Conservation (phyloP, 352 stramenopile species). For the Thraustochytrium striatum region DNA sequence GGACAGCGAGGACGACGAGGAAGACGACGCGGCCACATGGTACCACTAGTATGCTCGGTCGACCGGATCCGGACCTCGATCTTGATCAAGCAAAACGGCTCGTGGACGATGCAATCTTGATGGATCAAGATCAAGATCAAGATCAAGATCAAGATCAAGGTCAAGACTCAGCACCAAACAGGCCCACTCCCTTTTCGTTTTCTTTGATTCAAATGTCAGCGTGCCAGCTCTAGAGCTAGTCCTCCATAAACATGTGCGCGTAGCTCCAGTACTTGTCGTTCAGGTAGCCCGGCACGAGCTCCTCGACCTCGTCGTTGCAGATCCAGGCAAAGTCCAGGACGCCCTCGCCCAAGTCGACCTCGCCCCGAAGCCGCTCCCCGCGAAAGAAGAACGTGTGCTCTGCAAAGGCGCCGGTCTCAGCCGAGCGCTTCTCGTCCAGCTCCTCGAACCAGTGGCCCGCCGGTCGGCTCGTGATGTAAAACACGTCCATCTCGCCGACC, state of each 20-base stretch:
- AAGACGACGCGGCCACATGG: no score
- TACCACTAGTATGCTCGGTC: no score
- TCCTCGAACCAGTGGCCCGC: conserved; percentile 28
- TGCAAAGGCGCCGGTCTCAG: background rate
- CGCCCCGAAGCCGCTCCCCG: conserved; percentile 6
- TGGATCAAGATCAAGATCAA: no score
- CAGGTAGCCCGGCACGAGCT: background rate
- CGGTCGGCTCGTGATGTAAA: background rate
- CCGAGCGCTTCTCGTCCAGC: conserved; percentile 2
- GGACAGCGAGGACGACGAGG: no score
- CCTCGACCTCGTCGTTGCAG: conserved; percentile 22
- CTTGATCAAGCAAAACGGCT: no score
- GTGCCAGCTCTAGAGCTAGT: conserved; percentile 27
- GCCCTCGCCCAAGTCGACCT: background rate
- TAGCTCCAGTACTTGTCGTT: conserved; percentile 33
- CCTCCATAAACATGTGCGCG: conserved; percentile 37
- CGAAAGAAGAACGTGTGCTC: conserved; percentile 19
- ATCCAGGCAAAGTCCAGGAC: conserved; percentile 32
- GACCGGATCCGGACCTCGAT: no score
- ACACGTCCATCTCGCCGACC: conserved; percentile 12
- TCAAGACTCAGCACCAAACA: no score
- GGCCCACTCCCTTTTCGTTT: no score
- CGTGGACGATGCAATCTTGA: no score
- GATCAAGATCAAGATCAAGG: no score
- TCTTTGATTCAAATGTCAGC: no score